These are phyloP conservation scores for Ceratocystis colombiana DNA, from an alignment of 2,329 filamentous ascomycete genomes.

Conservation along the genomic window DNA sequence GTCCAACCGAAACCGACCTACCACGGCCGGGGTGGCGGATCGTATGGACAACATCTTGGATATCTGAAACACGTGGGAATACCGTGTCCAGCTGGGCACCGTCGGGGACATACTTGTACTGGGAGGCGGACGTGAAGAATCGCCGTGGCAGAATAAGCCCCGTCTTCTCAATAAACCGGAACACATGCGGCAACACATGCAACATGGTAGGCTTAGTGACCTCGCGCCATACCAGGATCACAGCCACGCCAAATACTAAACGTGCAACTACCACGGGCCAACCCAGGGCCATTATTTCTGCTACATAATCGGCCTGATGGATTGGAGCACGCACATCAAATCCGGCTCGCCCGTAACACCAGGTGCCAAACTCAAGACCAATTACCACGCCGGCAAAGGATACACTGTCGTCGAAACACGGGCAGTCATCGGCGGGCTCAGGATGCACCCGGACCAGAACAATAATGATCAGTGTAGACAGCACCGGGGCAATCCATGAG, in stretches of 20 bases:
- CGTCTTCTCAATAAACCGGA: slow-evolving; percentile 70
- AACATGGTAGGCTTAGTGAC: slow-evolving; percentile 77
- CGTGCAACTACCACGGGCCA: slow-evolving; percentile 53
- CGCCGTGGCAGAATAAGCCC: slow-evolving; percentile 73
- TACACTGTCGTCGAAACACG: slow-evolving; percentile 93
- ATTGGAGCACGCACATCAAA: slow-evolving; percentile 50
- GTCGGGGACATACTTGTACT: slow-evolving; percentile 73
- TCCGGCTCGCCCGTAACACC: slow-evolving; percentile 36
- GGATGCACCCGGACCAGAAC: slow-evolving; percentile 80
- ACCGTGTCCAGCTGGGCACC: slow-evolving; percentile 68
- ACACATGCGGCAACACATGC: slow-evolving; percentile 68
- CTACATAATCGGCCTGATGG: slow-evolving; percentile 31
- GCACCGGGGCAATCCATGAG: slow-evolving; percentile 52
- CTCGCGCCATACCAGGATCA: slow-evolving; percentile 84
- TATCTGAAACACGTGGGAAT: slow-evolving; percentile 77
- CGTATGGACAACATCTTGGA: slow-evolving; percentile 70
- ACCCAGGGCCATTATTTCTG: slow-evolving; percentile 57
- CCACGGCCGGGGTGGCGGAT: slow-evolving; percentile 67
- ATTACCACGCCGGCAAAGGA: slow-evolving; percentile 86
- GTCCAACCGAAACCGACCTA: slow-evolving; percentile 78
- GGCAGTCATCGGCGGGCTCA: slow-evolving; percentile 91
- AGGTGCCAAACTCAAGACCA: slow-evolving; percentile 70
- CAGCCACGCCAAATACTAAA: slow-evolving; percentile 66
- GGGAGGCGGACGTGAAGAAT: slow-evolving; percentile 81
- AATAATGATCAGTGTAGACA: slow-evolving; percentile 57